Percentiles rank a stretch among this genome's conserved stretches.
Conservation (phyloP, 352 stramenopile genomes). For the Globisporangium cederbergense region DNA sequence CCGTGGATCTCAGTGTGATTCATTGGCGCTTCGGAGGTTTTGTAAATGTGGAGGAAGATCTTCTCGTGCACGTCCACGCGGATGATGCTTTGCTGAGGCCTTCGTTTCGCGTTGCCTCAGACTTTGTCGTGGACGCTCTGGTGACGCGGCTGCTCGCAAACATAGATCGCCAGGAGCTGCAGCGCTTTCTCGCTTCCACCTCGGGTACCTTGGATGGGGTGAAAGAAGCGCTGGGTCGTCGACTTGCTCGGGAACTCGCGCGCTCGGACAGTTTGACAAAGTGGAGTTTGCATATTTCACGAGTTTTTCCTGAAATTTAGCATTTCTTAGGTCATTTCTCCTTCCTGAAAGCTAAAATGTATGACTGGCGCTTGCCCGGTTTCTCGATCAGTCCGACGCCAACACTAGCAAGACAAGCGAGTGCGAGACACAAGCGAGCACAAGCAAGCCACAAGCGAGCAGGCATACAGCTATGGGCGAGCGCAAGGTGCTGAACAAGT, state of each 20-base stretch:
- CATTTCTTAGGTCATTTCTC: too few species aligned
- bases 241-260: background rate
- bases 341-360: too few species aligned
- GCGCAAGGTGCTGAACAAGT: slow-evolving; percentile 99
- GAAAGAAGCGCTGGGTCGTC: background rate
- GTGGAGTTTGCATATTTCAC: background rate
- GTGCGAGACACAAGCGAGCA: background rate
- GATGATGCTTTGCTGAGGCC: background rate
- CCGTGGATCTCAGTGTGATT: background rate
- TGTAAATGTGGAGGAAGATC: background rate
- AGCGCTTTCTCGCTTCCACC: background rate
- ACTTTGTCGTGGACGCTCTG: background rate
- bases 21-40: background rate
- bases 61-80: background rate
- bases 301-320: background rate
- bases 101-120: background rate
- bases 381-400: too few species aligned
- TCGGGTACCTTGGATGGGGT: background rate
- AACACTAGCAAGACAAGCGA: background rate
- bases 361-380: background rate
- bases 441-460: background rate
- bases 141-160: background rate
- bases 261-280: too few species aligned
- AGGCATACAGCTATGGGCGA: slow-evolving; percentile 91
- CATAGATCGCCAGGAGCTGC: background rate